These are phyloP conservation scores for Boletus huronensis DNA, from an alignment of 768 basidiomycete species.

Conservation along the genomic window DNA sequence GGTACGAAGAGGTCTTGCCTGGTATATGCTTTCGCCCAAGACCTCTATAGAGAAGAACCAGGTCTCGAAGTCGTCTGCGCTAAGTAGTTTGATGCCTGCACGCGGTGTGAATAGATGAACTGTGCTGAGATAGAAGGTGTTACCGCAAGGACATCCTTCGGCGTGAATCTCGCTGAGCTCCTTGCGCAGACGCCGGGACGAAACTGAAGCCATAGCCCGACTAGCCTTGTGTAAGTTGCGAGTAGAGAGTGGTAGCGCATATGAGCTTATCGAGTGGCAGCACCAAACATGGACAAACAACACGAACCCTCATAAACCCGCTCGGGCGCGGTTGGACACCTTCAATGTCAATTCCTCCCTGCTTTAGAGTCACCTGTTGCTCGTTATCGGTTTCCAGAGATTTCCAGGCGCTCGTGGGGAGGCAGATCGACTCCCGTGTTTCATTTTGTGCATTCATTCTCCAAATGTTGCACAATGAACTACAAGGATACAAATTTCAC, in stretches of 20 bases:
- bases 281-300: conserved; percentile 40
- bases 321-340: neutral
- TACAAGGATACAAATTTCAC: conserved; percentile 21
- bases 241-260: neutral
- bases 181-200: conserved; percentile 62
- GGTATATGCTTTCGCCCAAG: conserved; percentile 78
- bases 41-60: conserved; percentile 83
- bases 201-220: conserved; percentile 56
- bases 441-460: conserved; percentile 19
- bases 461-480: conserved; percentile 19
- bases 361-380: conserved; percentile 72
- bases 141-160: conserved; percentile 68
- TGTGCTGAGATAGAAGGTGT: conserved; percentile 6
- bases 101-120: neutral
- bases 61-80: conserved; percentile 72
- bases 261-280: conserved; percentile 7
- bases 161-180: conserved; percentile 64
- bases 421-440: conserved; percentile 42
- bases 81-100: conserved; percentile 67
- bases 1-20: conserved; percentile 39
- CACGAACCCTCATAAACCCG: conserved; percentile 27
- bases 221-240: conserved; percentile 13
- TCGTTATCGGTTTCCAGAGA: conserved; percentile 39
- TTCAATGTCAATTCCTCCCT: conserved; percentile 46
- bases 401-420: conserved; percentile 68